Evolutionary conservation across 2,329 filamentous ascomycete genomes (phyloP).

Genomic region (Aaosphaeria arxii): DNA sequence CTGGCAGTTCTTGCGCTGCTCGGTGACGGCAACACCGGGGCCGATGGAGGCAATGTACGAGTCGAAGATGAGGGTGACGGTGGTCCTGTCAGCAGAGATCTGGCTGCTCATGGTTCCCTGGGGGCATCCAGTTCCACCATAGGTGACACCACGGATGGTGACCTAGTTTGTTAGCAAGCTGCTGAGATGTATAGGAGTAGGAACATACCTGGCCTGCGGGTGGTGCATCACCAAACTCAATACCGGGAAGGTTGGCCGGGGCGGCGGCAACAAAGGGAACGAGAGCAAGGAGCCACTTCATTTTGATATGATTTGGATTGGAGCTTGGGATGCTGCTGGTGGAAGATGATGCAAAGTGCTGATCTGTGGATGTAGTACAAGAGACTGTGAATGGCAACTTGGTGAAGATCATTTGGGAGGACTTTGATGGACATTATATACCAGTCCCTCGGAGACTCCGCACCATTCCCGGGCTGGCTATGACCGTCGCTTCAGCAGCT

Average conservation of each 20-base stretch:
- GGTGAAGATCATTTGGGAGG: constrained; percentile 28
- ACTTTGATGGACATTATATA: constrained; percentile 30
- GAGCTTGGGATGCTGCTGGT: constrained; percentile 1
- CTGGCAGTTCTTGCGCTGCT: constrained; percentile 54
- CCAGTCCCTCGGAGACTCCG: constrained; percentile 14
- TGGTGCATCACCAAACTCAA: constrained; percentile 24
- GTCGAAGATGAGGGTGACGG: constrained; percentile 53
- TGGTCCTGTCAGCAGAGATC: constrained; percentile 44
- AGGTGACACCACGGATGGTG: constrained; percentile 43
- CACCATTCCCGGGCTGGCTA: constrained; percentile 5
- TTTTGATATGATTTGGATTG: constrained; percentile 11
- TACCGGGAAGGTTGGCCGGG: constrained; percentile 13
- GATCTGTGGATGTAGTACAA: constrained; percentile 14
- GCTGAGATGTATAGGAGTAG: background rate
- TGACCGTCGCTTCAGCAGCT: constrained; percentile 11
- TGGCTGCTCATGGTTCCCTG: constrained; percentile 42
- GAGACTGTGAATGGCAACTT: constrained; percentile 20
- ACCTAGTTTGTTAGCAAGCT: constrained; percentile 26
- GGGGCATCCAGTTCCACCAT: constrained; percentile 50
- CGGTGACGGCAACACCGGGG: constrained; percentile 39
- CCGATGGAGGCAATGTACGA: constrained; percentile 51
- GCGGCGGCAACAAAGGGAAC: constrained; percentile 30
- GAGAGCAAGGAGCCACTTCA: constrained; percentile 38
- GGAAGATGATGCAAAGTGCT: constrained; percentile 12
- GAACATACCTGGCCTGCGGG: constrained; percentile 26